These are phyloP conservation scores for Mycena polygramma DNA, from an alignment of 768 basidiomycete species.

Conservation along the genomic window DNA sequence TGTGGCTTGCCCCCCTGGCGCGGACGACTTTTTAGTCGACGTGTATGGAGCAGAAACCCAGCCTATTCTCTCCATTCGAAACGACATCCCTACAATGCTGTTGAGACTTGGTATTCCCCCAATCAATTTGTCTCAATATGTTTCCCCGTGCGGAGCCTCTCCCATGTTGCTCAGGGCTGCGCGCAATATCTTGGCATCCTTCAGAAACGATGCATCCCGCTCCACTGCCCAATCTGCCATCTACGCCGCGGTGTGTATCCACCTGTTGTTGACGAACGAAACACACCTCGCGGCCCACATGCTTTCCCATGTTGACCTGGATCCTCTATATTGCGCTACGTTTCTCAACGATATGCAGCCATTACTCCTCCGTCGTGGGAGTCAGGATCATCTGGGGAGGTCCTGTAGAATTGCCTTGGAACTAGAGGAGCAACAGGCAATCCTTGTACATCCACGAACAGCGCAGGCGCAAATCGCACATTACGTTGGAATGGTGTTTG, in stretches of 20 bases:
- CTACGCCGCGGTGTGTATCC: conserved; percentile 51
- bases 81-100: conserved; percentile 52
- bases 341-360: conserved; percentile 56
- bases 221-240: conserved; percentile 46
- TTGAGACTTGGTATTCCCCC: conserved; percentile 43
- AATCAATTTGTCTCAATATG: conserved; percentile 34
- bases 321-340: conserved; percentile 58
- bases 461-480: conserved; percentile 46
- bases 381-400: conserved; percentile 44
- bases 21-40: conserved; percentile 60
- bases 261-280: conserved; percentile 53
- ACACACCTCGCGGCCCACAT: conserved; percentile 48
- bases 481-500: conserved; percentile 65
- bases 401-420: conserved; percentile 48
- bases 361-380: conserved; percentile 44
- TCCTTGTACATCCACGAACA: conserved; percentile 42
- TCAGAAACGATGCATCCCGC: conserved; percentile 35
- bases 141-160: conserved; percentile 46
- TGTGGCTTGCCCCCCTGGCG: conserved; percentile 54
- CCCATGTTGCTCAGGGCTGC: conserved; percentile 56
- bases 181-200: conserved; percentile 54
- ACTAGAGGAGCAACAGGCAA: conserved; percentile 46
- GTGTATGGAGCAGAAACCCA: conserved; percentile 56
- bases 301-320: conserved; percentile 47
- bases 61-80: conserved; percentile 50